These are phyloP conservation scores for Acanthamoeba castellanii DNA, from an alignment of 208 protist genomes.

Conservation along the genomic window DNA sequence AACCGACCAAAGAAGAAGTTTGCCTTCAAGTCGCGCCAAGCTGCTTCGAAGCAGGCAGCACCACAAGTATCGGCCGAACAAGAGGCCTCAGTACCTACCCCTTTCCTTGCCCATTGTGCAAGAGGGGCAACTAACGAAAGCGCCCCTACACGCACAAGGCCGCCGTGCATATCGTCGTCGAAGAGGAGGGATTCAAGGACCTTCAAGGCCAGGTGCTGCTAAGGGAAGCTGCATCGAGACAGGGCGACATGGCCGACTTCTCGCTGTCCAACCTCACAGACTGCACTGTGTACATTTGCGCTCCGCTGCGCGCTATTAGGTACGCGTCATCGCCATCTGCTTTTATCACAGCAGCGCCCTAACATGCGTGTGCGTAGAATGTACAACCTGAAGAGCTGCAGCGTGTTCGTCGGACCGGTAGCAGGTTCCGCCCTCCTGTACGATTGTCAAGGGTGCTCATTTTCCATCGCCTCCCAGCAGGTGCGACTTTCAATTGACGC, in stretches of 20 bases:
- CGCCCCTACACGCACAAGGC: not conserved
- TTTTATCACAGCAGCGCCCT: not conserved
- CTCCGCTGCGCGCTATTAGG: not conserved
- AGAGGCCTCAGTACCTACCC: not conserved
- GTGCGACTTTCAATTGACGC: not conserved
- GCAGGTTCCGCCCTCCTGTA: not conserved
- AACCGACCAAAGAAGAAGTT: conserved; percentile 33
- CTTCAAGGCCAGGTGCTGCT: not conserved
- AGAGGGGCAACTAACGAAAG: not conserved
- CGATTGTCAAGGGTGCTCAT: not conserved
- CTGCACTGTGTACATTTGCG: not conserved
- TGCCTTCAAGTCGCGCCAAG: not conserved
- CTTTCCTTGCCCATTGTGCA: not conserved
- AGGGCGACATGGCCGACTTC: not conserved
- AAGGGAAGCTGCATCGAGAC: not conserved
- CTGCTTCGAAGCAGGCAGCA: conserved; percentile 5
- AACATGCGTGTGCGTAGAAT: not conserved
- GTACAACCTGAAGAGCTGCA: conserved; percentile 26
- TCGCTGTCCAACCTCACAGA: conserved; percentile 5
- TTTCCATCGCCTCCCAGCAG: conserved; percentile 7
- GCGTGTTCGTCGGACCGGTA: not conserved
- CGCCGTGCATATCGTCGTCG: not conserved
- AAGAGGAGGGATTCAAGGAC: conserved; percentile 2
- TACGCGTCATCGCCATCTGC: not conserved
- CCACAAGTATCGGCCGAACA: not conserved